Evolutionary conservation across 176 grass and related monocot species (phyloP), one percentile per base, ranked within the genome.

Genomic region (Oryza coarctata): DNA sequence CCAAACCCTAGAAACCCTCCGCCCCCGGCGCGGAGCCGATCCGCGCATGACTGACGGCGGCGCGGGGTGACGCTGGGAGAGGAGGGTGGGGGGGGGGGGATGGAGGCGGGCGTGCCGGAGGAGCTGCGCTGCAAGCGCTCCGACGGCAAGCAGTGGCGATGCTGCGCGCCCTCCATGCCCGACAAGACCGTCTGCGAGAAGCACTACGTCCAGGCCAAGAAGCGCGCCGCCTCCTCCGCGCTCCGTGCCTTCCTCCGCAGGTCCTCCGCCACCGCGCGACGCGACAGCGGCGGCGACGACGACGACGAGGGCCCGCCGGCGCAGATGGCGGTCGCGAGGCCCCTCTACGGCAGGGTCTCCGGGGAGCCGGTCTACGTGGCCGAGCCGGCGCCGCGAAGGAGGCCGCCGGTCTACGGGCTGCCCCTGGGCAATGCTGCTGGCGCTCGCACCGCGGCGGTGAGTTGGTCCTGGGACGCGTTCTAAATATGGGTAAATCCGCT

Each of bases 71-170:
- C 74, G 27, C 1, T 0, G 39, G 38, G 8, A 10, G 62, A 41
- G 66, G 30, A 63, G 60, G n/a, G 31, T 32, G 38, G 1, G 44
- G 36, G 55, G 65, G 83, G 62, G 74, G 87, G 68, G 80, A 88
- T 80, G 86, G 91, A 79, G 60, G 82, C 84, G 38, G 38, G 9
- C 65, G 82, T 91, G 78, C 84, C 92, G 62, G 96, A 99, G 80
- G 96, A 95, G 25, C 71, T 95, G 68, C 81, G 96, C 35, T 99
- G 96, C 96, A 99, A 95, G 87, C 89, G 96, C 71, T 99, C 96
- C 28, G 96, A 99, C 78, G 96, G 96, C 39, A 99, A 99, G 91
- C 96, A 99, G 90, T 99, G 96, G 96, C 87, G 96, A 32, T 99
- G 96, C 90, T 93, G 87, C 79, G 96, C 93, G 3, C 72, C 84